A percentile compares a stretch with the other conserved stretches of the same genome.
These are phyloP conservation scores for Penicillium lagena DNA, from an alignment of 495 filamentous ascomycete species.

Conservation along the genomic window DNA sequence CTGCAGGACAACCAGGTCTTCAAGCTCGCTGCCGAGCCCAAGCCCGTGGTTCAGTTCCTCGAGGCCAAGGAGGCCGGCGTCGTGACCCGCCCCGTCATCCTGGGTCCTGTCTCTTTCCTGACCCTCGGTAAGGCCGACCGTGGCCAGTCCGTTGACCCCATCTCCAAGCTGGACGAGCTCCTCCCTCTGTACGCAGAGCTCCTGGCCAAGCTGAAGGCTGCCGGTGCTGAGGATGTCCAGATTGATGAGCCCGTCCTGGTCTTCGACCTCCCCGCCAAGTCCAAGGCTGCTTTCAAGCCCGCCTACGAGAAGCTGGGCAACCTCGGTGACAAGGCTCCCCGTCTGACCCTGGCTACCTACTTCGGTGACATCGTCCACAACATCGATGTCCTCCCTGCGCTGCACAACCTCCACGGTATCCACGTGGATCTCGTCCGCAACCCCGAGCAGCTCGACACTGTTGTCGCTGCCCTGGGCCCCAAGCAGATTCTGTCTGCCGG, in stretches of 20 bases:
- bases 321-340: constrained; percentile 70
- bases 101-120: constrained; percentile 96
- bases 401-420: constrained; percentile 68
- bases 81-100: constrained; percentile 83
- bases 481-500: constrained; percentile 86
- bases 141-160: constrained; percentile 83
- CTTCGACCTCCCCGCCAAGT: constrained; percentile 77
- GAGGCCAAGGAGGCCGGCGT: constrained; percentile 97
- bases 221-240: constrained; percentile 89
- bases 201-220: constrained; percentile 83
- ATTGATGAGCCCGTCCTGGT: constrained; percentile 97
- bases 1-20: constrained; percentile 93
- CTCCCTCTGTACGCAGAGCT: constrained; percentile 90
- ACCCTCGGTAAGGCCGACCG: constrained; percentile 95
- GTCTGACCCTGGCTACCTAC: constrained; percentile 86
- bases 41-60: constrained; percentile 87
- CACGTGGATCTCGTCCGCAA: constrained; percentile 95
- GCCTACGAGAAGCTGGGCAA: constrained; percentile 81
- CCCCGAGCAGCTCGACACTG: constrained; percentile 88
- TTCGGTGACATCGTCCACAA: constrained; percentile 99
- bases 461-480: constrained; percentile 68
- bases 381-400: constrained; percentile 70
- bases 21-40: constrained; percentile 78
- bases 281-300: constrained; percentile 96
- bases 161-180: constrained; percentile 84